A percentile compares a stretch with the other conserved stretches of the same genome.
phyloP scores from a whole-genome alignment of 1,284 basidiomycete species.

The Malassezia arunalokei region DNA sequence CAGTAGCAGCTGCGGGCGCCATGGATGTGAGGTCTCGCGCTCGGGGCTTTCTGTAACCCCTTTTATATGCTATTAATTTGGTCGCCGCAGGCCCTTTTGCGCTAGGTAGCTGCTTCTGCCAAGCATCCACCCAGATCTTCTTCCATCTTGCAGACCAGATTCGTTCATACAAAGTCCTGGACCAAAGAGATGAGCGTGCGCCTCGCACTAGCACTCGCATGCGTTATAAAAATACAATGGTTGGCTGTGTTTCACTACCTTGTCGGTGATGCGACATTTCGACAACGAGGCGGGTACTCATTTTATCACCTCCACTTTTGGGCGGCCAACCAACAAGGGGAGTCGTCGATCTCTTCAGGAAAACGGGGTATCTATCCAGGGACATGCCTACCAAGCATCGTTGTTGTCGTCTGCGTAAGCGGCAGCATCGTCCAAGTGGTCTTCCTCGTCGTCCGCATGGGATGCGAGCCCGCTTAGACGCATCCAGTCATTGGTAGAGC shows the following conservation, averaged over 20 bases:
- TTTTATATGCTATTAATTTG: no score
- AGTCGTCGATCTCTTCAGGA: no score
- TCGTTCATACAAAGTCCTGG: no score
- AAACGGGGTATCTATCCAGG: no score
- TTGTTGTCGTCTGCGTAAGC: conserved; percentile 20
- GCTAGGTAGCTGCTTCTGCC: no score
- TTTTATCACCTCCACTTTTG: neutral
- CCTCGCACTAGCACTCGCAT: neutral
- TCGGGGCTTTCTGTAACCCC: no score
- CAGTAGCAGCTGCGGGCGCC: conserved; percentile 3
- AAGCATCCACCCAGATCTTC: no score
- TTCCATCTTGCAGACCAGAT: no score
- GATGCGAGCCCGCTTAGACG: neutral
- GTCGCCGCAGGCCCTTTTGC: no score
- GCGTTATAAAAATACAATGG: neutral
- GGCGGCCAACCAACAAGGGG: neutral
- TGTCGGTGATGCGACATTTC: neutral
- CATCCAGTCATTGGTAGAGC: conserved; percentile 1
- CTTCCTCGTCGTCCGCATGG: neutral
- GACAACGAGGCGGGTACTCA: neutral
- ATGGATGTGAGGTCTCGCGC: neutral
- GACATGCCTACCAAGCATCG: conserved; percentile 2
- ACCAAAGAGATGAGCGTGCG: no score
- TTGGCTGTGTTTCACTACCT: neutral
- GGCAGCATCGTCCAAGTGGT: neutral